Evolutionary conservation across 2,329 filamentous ascomycete genomes (phyloP).

Genomic region (Talaromyces sp.): DNA sequence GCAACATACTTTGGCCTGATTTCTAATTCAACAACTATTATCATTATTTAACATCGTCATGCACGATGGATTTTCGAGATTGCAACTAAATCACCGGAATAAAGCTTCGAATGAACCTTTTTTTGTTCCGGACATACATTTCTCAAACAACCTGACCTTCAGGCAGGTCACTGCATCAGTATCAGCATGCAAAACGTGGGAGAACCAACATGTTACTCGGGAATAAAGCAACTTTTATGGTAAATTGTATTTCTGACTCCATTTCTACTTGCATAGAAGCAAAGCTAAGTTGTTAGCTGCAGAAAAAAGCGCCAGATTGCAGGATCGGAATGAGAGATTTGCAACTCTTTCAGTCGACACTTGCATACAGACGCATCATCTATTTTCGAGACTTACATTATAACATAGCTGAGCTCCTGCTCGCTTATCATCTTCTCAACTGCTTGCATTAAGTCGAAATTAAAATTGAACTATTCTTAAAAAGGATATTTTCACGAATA

Average conservation of each 20-base stretch:
- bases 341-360: not conserved
- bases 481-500: not conserved
- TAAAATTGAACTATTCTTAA: not conserved
- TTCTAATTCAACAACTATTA: not conserved
- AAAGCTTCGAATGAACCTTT: not conserved
- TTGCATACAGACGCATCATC: not conserved
- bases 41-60: not conserved
- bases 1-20: not conserved
- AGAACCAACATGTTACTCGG: not conserved
- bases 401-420: not conserved
- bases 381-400: not conserved
- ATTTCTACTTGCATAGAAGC: not conserved
- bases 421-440: not conserved
- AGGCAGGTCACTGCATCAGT: not conserved
- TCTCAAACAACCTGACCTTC: not conserved
- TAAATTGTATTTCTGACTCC: not conserved
- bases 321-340: not conserved
- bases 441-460: not conserved
- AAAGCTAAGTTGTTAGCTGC: not conserved
- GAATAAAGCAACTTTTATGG: not conserved
- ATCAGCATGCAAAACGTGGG: not conserved
- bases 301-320: not conserved
- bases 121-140: not conserved
- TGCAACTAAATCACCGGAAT: not conserved
- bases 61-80: not conserved